Conservation (phyloP, 2,329 filamentous ascomycete species). For the Pseudovirgaria hyperparasitica region DNA sequence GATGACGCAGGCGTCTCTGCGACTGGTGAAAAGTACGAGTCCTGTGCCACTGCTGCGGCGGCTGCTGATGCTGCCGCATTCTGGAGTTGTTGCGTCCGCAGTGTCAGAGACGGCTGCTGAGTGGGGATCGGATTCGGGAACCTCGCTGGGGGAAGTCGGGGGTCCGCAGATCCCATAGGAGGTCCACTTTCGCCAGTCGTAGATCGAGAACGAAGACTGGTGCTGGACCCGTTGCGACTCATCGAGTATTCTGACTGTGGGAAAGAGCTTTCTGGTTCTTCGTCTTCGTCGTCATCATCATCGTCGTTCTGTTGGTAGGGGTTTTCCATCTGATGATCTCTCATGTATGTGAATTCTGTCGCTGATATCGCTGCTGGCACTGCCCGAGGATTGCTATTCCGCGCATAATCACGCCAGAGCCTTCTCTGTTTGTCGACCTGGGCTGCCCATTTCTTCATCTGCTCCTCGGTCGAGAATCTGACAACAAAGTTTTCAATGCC, state of each 20-base stretch:
- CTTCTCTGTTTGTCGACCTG: slow-evolving; percentile 65
- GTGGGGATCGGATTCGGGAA: slow-evolving; percentile 54
- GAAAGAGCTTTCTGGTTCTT: slow-evolving; percentile 21
- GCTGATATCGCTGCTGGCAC: slow-evolving; percentile 42
- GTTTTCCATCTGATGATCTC: slow-evolving; percentile 61
- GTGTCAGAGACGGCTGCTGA: slow-evolving; percentile 44
- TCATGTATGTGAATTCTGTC: slow-evolving; percentile 72
- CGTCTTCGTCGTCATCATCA: slow-evolving; percentile 40
- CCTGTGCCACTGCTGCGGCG: slow-evolving; percentile 48
- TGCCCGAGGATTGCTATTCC: slow-evolving; percentile 32
- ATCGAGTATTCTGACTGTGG: slow-evolving; percentile 35
- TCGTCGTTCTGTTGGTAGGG: slow-evolving; percentile 59
- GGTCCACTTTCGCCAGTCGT: slow-evolving; percentile 58
- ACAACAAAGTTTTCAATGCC: slow-evolving; percentile 95
- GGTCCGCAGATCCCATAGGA: slow-evolving; percentile 31
- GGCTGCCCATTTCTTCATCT: slow-evolving; percentile 81
- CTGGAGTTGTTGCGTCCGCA: slow-evolving; percentile 51
- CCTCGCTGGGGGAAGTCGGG: slow-evolving; percentile 51
- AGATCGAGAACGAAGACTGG: slow-evolving; percentile 63
- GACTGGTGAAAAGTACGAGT: slow-evolving; percentile 89
- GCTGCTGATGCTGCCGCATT: slow-evolving; percentile 43
- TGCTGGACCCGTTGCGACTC: slow-evolving; percentile 59
- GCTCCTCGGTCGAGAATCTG: slow-evolving; percentile 81
- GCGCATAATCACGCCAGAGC: slow-evolving; percentile 37
- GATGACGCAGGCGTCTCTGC: slow-evolving; percentile 67